Percentiles rank a stretch among this genome's conserved stretches.
These are phyloP conservation scores for Oryza punctata DNA, from an alignment of 176 grass and related monocot genomes.

Conservation along the genomic window DNA sequence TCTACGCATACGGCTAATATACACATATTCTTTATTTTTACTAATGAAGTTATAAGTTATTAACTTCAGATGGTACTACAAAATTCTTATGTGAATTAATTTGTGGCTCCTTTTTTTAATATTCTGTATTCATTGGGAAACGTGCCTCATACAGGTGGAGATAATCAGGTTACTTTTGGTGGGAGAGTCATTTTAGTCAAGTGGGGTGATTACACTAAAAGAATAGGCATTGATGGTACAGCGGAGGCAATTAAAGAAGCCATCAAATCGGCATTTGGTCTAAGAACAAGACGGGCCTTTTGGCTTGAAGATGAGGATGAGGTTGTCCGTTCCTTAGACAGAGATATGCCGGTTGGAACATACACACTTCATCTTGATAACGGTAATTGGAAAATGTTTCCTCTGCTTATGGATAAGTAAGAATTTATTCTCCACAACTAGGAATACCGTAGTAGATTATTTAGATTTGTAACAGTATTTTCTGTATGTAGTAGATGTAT, in stretches of 20 bases:
- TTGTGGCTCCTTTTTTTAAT: constrained; percentile 1
- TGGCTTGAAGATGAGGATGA: constrained; percentile 99
- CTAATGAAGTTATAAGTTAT: background rate
- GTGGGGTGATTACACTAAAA: constrained; percentile 91
- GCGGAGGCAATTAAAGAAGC: constrained; percentile 89
- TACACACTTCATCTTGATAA: constrained; percentile 94
- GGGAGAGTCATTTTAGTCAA: constrained; percentile 95
- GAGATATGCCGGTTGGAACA: constrained; percentile 86
- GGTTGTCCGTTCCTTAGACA: constrained; percentile 81
- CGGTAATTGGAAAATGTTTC: constrained; percentile 52
- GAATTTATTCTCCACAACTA: constrained; percentile 20
- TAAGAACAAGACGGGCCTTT: constrained; percentile 92
- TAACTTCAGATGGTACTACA: background rate
- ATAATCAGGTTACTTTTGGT: constrained; percentile 64
- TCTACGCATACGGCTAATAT: background rate
- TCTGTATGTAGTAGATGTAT: too few species aligned
- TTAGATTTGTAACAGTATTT: background rate
- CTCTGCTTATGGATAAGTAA: background rate
- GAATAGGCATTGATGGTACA: constrained; percentile 94
- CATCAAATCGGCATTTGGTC: constrained; percentile 90
- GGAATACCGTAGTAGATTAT: constrained; percentile 10
- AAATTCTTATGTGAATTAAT: constrained; percentile 16
- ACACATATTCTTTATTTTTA: background rate
- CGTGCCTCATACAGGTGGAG: constrained; percentile 53
- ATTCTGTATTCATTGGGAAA: constrained; percentile 13